Evolutionary conservation across 2,329 filamentous ascomycete species (phyloP), one percentile per base, ranked within the genome.

Genomic region (Alternaria sp.): DNA sequence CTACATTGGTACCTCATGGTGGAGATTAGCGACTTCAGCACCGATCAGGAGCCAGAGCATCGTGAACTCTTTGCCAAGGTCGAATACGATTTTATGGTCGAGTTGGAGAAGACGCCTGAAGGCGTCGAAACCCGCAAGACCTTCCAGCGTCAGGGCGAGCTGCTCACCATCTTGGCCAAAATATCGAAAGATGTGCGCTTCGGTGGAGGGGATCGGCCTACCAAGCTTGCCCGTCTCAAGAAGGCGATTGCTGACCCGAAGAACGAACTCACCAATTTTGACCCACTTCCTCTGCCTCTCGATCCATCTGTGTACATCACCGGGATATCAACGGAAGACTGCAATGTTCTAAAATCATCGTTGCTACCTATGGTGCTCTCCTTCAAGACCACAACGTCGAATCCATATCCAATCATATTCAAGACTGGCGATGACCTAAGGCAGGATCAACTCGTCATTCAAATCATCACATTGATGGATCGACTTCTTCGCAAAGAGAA

Each of bases 1-100:
- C 88, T 99, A 58, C 93, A 97, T 79, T 99, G 96, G 96, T 99
- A 98, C 79, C 86, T 99, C 3, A 97, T 97, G 90, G 96, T 99
- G 2, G 96, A 99, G 81, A 96, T 94, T 71, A 93, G 96, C 71
- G 95, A 97, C 77, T 80, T 82, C 43, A 94, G 91, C 68, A 88
- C 89, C 4, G 91, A 93, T 46, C 92, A 94, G 71, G 87, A 89
- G 21, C 85, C 88, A 5, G 89, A 90, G 60, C 91, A 95, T 75
- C 91, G 92, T 49, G 92, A 92, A 66, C 89, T 98, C 18, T 99
- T 97, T 79, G 91, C 92, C 26, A 94, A 95, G 72, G 92, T 99
- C 9, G 94, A 96, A 63, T 99, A 94, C 74, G 93, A 98, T 75
- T 99, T 98, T 79, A 97, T 98, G 94, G 85, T 88, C 6, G 92